These are phyloP conservation scores for Cronartium ribicola DNA, from an alignment of 1,284 basidiomycete genomes.

Conservation along the genomic window DNA sequence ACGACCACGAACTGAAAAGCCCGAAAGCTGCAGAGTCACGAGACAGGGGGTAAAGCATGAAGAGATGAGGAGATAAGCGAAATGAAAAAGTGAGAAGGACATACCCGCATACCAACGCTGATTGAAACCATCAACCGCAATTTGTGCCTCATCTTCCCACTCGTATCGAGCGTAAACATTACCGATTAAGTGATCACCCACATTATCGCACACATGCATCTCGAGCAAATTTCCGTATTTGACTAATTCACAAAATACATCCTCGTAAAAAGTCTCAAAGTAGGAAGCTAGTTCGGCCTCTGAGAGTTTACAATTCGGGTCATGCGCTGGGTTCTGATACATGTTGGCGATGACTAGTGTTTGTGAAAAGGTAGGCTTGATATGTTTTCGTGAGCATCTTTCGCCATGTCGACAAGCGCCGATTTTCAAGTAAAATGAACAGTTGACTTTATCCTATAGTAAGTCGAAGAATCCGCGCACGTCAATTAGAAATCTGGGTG, in stretches of 20 bases:
- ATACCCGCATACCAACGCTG: slow-evolving; percentile 95
- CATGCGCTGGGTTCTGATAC: slow-evolving; percentile 94
- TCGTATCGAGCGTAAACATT: slow-evolving; percentile 98
- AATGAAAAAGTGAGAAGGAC: slow-evolving; percentile 48
- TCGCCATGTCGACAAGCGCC: slow-evolving; percentile 95
- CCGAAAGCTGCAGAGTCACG: background rate
- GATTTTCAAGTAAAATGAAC: slow-evolving; percentile 96
- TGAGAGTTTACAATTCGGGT: slow-evolving; percentile 77
- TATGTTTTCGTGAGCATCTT: slow-evolving; percentile 93
- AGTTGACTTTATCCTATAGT: slow-evolving; percentile 88
- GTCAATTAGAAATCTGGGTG: background rate
- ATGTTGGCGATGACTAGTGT: slow-evolving; percentile 98
- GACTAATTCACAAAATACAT: slow-evolving; percentile 64
- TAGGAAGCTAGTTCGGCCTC: slow-evolving; percentile 85
- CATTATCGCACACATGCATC: slow-evolving; percentile 98
- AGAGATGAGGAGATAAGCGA: slow-evolving; percentile 11
- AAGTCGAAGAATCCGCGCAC: slow-evolving; percentile 10
- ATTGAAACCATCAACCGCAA: slow-evolving; percentile 86
- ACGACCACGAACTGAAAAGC: background rate
- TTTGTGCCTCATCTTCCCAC: slow-evolving; percentile 95
- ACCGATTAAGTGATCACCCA: slow-evolving; percentile 96
- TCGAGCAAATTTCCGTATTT: slow-evolving; percentile 95
- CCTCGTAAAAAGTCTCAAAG: slow-evolving; percentile 93
- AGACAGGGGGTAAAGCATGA: background rate
- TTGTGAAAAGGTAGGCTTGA: slow-evolving; percentile 92